Base-by-base conservation (phyloP, 2,329 filamentous ascomycete species). In the Stagonosporopsis tanaceti region DNA sequence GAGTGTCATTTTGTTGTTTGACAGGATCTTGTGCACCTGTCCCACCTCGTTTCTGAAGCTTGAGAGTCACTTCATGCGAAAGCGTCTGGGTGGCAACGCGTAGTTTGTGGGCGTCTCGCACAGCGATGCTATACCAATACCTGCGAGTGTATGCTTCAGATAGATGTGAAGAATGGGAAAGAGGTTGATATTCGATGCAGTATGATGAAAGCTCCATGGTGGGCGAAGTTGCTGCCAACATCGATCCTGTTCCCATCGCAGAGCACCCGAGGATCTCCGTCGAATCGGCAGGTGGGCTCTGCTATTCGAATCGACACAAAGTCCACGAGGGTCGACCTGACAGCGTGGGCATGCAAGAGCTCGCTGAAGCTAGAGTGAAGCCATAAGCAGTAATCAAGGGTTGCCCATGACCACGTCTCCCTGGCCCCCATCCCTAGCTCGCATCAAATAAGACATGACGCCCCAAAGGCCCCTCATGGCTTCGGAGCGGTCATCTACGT, bases 391-490 rank as follows among this genome's bases (percentile, higher is more conserved):
- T 14, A 17, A 12, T 53, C 46, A 50, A 14, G 50, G 37, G 12
- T 37, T 7, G 20, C 17, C 20, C 56, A 59, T 59, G 7, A 42
- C 24, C 22, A 37, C 38, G 30, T 58, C 41, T 15, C 57, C 35
- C 20, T 52, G 54, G 35, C 61, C 45, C 37, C 47, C 59, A 32
- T 50, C 40, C 24, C 41, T 62, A 11, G 56, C 34, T 32, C 72
- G 71, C 69, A 76, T 80, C 53, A 87, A 68, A 69, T 83, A 86
- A 37, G 79, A 80, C 76, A 87, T 81, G 22, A 87, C 68, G 7
- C 79, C 81, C 86, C 86, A 88, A 5, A 88, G 65, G 0, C 80
- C 83, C 46, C 81, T 76, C 71, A 87, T 81, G 5, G 82, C 82
- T 68, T 87, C 83, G 8, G 81, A 69, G 17, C 86, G 80, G 40